A percentile compares a stretch with the other conserved stretches of the same genome.
phyloP scores from a whole-genome alignment of 2,329 filamentous ascomycete species.

The Alternaria metachromatica region DNA sequence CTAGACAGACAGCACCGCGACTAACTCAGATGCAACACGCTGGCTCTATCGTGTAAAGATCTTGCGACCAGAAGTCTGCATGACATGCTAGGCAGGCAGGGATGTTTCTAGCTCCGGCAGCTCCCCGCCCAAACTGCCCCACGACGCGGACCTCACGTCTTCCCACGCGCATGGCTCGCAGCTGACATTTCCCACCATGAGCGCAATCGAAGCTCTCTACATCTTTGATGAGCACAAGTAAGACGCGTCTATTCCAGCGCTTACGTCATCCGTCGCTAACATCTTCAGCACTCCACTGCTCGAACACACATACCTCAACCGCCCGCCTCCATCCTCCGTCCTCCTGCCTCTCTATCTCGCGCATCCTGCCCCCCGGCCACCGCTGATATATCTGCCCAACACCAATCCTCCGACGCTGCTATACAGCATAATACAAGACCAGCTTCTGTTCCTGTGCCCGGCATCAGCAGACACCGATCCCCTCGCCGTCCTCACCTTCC shows the following conservation, averaged over 20 bases:
- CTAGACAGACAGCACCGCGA: not conserved
- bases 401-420: conserved; percentile 85
- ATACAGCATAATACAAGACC: conserved; percentile 86
- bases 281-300: conserved; percentile 77
- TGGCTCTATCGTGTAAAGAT: not conserved
- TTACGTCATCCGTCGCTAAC: conserved; percentile 12
- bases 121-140: conserved; percentile 35
- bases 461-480: conserved; percentile 88
- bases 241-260: conserved; percentile 29
- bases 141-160: conserved; percentile 17
- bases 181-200: conserved; percentile 46
- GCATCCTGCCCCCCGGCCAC: conserved; percentile 80
- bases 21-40: not conserved
- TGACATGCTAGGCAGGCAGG: conserved; percentile 9
- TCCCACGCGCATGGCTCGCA: conserved; percentile 24
- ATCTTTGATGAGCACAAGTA: conserved; percentile 97
- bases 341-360: conserved; percentile 87
- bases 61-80: not conserved
- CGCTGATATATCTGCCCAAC: conserved; percentile 82
- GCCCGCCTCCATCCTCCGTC: conserved; percentile 76
- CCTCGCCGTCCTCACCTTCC: conserved; percentile 88
- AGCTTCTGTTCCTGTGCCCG: conserved; percentile 84
- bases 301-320: conserved; percentile 85
- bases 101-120: not conserved
- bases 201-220: conserved; percentile 92